A percentile compares a stretch with the other conserved stretches of the same genome.
These are phyloP conservation scores for Insectozyma bohioensis DNA, from an alignment of 1,139 yeast genomes.

Conservation along the genomic window DNA sequence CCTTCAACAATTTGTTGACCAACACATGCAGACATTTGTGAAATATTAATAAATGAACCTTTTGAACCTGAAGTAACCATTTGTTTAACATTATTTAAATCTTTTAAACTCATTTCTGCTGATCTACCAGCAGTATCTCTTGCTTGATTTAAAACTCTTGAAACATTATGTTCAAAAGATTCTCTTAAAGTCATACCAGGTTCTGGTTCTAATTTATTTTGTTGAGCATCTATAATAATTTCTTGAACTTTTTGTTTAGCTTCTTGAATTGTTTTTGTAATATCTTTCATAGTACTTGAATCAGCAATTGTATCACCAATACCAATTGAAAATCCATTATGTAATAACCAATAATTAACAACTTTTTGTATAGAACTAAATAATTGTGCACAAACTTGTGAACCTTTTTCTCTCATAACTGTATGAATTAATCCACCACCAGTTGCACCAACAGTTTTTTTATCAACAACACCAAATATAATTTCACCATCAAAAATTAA, in stretches of 20 bases:
- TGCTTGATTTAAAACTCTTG: constrained; percentile 93
- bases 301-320: constrained; percentile 99
- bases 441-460: constrained; percentile 97
- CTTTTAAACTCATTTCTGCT: constrained; percentile 94
- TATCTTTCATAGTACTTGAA: constrained; percentile 89
- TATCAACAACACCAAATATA: constrained; percentile 96
- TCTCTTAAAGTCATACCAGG: constrained; percentile 99
- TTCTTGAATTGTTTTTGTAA: constrained; percentile 87
- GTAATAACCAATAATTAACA: constrained; percentile 94
- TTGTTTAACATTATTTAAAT: constrained; percentile 93
- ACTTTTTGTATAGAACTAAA: constrained; percentile 94
- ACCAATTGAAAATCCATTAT: constrained; percentile 97
- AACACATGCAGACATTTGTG: constrained; percentile 99
- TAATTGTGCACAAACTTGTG: constrained; percentile 82
- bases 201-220: constrained; percentile 83
- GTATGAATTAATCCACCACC: constrained; percentile 98
- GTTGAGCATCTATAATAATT: constrained; percentile 89
- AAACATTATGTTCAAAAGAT: constrained; percentile 96
- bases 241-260: constrained; percentile 94
- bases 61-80: constrained; percentile 99
- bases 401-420: constrained; percentile 96
- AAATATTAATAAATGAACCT: constrained; percentile 97
- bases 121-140: constrained; percentile 99
- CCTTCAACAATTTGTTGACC: constrained; percentile 99
- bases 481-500: constrained; percentile 89